A percentile compares a stretch with the other conserved stretches of the same genome.
phyloP scores from a whole-genome alignment of 148 eudicot species.

The Chenopodium quinoa region DNA sequence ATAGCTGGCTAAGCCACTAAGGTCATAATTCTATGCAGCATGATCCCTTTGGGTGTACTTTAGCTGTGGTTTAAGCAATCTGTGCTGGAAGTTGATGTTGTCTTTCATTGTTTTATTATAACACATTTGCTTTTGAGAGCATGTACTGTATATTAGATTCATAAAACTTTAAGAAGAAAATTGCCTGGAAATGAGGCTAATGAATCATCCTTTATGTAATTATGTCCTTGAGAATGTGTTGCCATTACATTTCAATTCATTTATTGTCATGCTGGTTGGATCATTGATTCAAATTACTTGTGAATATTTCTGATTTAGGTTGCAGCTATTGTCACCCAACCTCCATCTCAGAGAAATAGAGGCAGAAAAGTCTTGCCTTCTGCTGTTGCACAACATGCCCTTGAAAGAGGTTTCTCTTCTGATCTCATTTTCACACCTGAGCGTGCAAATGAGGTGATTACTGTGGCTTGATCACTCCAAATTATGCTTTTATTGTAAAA shows the following conservation, averaged over 20 bases:
- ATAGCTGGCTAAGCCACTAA: too few relatives aligned
- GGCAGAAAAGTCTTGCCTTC: slow-evolving; percentile 82
- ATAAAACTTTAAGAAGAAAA: too few relatives aligned
- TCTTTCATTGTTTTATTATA: too few relatives aligned
- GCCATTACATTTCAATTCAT: background rate
- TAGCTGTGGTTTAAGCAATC: too few relatives aligned
- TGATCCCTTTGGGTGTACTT: too few relatives aligned
- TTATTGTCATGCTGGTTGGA: too few relatives aligned
- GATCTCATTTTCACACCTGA: slow-evolving; percentile 82
- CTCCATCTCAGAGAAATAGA: slow-evolving; percentile 71
- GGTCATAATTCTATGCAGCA: too few relatives aligned
- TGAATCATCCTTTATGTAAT: background rate
- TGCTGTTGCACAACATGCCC: slow-evolving; percentile 85
- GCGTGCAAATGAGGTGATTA: slow-evolving; percentile 75
- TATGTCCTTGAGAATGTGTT: background rate
- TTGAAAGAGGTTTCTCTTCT: slow-evolving; percentile 79
- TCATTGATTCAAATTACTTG: background rate
- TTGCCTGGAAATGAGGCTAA: too few relatives aligned
- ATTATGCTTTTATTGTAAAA: background rate
- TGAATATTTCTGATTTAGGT: slow-evolving; percentile 43
- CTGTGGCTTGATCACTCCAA: slow-evolving; percentile 7
- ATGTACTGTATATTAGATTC: too few relatives aligned
- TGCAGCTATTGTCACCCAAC: slow-evolving; percentile 90
- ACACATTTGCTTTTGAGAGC: too few relatives aligned
- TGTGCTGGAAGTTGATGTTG: too few relatives aligned